phyloP scores from a whole-genome alignment of 495 filamentous ascomycete genomes.

The Pyrenula aspistea region DNA sequence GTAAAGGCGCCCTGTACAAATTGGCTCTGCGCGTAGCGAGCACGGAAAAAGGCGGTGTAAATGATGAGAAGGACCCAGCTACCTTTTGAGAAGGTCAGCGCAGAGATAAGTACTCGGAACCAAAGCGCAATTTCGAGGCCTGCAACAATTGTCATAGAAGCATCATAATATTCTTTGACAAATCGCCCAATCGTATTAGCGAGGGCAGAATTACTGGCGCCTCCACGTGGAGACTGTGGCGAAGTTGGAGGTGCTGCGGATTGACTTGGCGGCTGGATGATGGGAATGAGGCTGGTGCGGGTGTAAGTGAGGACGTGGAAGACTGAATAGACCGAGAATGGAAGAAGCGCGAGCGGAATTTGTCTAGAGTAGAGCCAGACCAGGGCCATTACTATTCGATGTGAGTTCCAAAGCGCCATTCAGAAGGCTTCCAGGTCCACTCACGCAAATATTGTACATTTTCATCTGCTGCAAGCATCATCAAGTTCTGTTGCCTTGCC shows the following conservation, averaged over 20 bases:
- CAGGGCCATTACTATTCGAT: constrained; percentile 68
- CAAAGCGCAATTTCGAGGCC: constrained; percentile 67
- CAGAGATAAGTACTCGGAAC: constrained; percentile 66
- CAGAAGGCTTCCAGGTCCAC: constrained; percentile 17
- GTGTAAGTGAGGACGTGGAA: constrained; percentile 87
- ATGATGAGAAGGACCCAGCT: constrained; percentile 76
- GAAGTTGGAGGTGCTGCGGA: constrained; percentile 41
- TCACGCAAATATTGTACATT: constrained; percentile 95
- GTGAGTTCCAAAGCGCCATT: constrained; percentile 3
- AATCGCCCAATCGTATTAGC: constrained; percentile 79
- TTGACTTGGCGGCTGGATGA: constrained; percentile 27
- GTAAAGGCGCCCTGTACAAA: constrained; percentile 78
- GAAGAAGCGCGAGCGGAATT: constrained; percentile 78
- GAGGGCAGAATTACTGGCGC: constrained; percentile 50
- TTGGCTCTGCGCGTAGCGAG: constrained; percentile 76
- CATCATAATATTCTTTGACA: constrained; percentile 96
- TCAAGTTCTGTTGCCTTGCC: constrained; percentile 41
- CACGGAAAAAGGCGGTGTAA: constrained; percentile 88
- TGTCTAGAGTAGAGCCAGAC: constrained; percentile 91
- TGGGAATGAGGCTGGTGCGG: constrained; percentile 41
- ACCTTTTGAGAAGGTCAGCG: constrained; percentile 74
- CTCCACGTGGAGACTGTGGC: constrained; percentile 35
- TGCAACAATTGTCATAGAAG: constrained; percentile 72
- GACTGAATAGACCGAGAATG: constrained; percentile 92
- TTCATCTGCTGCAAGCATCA: constrained; percentile 70